A percentile compares a stretch with the other conserved stretches of the same genome.
These are phyloP conservation scores for Gyrodon lividus DNA, from an alignment of 768 basidiomycete species.

Conservation along the genomic window DNA sequence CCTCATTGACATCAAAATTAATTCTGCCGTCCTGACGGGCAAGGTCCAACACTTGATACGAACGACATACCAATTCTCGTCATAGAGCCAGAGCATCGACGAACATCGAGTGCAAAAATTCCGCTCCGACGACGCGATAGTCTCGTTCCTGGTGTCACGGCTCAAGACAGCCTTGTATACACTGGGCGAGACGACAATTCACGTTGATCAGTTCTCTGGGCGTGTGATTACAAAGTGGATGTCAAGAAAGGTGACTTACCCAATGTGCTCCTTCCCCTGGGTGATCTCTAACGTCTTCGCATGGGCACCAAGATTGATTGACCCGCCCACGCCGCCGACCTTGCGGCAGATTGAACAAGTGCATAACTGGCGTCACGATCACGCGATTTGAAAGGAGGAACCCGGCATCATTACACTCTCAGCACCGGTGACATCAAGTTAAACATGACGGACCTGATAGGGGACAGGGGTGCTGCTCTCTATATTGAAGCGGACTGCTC, in stretches of 20 bases:
- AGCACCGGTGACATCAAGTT: too few relatives aligned
- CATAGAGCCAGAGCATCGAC: constrained; percentile 66
- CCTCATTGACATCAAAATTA: constrained; percentile 34
- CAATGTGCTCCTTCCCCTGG: constrained; percentile 51
- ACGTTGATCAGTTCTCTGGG: not conserved
- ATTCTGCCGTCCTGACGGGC: not conserved
- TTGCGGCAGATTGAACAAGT: constrained; percentile 71
- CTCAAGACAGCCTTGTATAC: constrained; percentile 63
- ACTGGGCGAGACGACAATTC: constrained; percentile 28
- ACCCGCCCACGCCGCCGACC: constrained; percentile 63
- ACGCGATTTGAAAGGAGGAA: too few relatives aligned
- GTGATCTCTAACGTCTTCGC: constrained; percentile 50
- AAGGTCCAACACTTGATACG: not conserved
- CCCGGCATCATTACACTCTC: too few relatives aligned
- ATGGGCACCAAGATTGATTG: constrained; percentile 63
- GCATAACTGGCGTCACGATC: constrained; percentile 44
- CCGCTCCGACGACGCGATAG: constrained; percentile 52
- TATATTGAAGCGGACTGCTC: constrained; percentile 34
- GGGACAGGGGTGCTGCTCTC: constrained; percentile 56
- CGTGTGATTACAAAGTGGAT: not conserved
- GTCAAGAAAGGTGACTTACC: constrained; percentile 31
- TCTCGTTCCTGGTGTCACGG: constrained; percentile 50
- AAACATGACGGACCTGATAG: constrained; percentile 53
- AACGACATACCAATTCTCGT: constrained; percentile 46
- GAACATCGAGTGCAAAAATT: constrained; percentile 66